Percentiles rank a stretch among this genome's conserved stretches.
These are phyloP conservation scores for Dactylorhiza incarnata DNA, from an alignment of 106 monocot species.

Conservation along the genomic window DNA sequence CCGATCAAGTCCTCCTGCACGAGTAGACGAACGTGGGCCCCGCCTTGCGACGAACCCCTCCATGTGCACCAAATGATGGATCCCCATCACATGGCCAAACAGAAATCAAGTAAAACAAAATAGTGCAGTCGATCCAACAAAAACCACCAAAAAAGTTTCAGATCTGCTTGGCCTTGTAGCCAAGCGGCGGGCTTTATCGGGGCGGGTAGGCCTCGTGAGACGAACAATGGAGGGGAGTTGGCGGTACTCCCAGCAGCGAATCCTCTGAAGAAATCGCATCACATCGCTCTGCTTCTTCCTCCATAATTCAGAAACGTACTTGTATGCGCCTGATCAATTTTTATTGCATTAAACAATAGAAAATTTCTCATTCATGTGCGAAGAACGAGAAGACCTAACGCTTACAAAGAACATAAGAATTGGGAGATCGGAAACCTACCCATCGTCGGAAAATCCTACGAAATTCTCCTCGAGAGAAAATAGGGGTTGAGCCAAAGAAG, in stretches of 20 bases:
- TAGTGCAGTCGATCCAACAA: no score
- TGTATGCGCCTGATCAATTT: constrained; percentile 46
- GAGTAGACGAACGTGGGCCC: no score
- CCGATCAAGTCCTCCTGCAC: no score
- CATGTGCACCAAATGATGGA: no score
- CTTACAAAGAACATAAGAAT: neutral
- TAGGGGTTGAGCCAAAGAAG: neutral
- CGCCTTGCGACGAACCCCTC: no score
- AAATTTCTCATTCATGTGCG: neutral
- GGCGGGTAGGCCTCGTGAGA: constrained; percentile 52
- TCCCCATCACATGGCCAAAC: no score
- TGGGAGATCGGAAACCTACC: neutral
- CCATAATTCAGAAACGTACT: constrained; percentile 69
- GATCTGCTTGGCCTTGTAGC: constrained; percentile 47
- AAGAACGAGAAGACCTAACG: neutral
- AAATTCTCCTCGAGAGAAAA: neutral
- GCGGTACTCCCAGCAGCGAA: constrained; percentile 62
- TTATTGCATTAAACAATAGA: neutral
- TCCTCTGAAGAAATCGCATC: constrained; percentile 35
- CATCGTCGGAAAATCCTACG: neutral
- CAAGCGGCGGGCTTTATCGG: constrained; percentile 59
- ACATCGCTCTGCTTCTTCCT: constrained; percentile 66
- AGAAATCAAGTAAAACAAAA: no score
- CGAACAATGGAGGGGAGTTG: constrained; percentile 61
- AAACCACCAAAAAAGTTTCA: neutral